Base-by-base conservation (phyloP, 176 grass and related monocot genomes). In the Tillandsia fasciculata region DNA sequence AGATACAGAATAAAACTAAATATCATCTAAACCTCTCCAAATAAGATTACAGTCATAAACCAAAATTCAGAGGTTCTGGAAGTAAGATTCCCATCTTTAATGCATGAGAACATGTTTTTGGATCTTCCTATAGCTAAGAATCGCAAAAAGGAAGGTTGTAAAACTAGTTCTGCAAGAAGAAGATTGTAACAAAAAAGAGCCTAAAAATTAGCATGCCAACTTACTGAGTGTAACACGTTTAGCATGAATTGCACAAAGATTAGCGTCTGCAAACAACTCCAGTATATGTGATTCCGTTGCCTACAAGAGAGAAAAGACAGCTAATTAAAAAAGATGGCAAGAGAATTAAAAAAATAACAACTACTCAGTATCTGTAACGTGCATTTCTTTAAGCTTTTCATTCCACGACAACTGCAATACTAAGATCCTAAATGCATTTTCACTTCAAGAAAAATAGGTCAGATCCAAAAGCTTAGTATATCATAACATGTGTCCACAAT, bases 171-270 rank as follows among this genome's bases (percentile, higher is more conserved):
- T 54, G 69, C 3, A 23, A 59, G 58, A 12, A 49, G 27, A 9
- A 72, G 9, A 24, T 11, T 23, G 52, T 17, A 11, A 52, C 48
- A 12, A n/a, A 1, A 42, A 42, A 28, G 48, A 17, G 23, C 0
- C n/a, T 18, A 2, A 20, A 17, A 61, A 2, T 42, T 42, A 42
- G 56, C 15, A 23, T 61, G 56, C 56, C 13, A 26, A 75, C 73
- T 75, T 75, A 75, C 73, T 75, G 33, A 75, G 73, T 52, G 73
- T 75, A 47, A 75, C 73, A 42, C 73, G 73, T 53, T 66, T 75
- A 17, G 73, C 61, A 66, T 75, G 73, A 53, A 75, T 75, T 12
- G 73, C 5, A 27, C 73, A 75, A 17, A 75, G 73, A 66, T 75
- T 65, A 11, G 73, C 73, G 20, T 75, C 73, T 54, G 51, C 73